Conservation (phyloP, 441 rosid genomes). For the Erodium moschatum region DNA sequence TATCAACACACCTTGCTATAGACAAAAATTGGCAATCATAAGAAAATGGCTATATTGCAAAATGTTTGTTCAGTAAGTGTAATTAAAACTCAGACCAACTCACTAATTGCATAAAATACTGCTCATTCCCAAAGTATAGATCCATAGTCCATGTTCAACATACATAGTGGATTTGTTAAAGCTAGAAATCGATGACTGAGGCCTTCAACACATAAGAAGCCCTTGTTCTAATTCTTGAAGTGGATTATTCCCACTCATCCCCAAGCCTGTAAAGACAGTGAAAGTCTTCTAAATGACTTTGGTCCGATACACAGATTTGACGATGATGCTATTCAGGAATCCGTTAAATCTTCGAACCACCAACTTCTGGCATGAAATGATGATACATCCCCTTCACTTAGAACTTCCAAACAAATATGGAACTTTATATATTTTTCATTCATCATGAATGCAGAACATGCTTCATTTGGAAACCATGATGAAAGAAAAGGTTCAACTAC, state of each 20-base stretch:
- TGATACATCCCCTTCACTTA: not conserved
- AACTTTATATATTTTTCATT: not conserved
- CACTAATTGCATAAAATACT: not conserved
- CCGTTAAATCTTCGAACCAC: not conserved
- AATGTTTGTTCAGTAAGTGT: not conserved
- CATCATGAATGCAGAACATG: not conserved
- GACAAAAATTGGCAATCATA: not conserved
- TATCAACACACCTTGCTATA: not conserved
- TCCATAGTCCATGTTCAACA: not conserved
- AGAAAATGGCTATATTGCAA: not conserved
- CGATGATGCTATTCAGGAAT: not conserved
- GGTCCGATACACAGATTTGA: not conserved
- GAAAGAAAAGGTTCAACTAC: not conserved
- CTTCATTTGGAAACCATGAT: slow-evolving; percentile 4
- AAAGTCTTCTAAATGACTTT: slow-evolving; percentile 1
- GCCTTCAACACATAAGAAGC: not conserved
- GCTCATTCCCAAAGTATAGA: not conserved
- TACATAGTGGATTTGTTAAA: not conserved
- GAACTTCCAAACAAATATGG: slow-evolving; percentile 2
- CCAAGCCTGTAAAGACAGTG: not conserved
- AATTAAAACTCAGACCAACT: not conserved
- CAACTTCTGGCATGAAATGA: not conserved
- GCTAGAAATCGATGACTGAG: not conserved
- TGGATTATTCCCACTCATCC: not conserved
- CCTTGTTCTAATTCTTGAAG: not conserved